phyloP scores from a whole-genome alignment of 2,329 filamentous ascomycete genomes.

The Xylaria sp. region DNA sequence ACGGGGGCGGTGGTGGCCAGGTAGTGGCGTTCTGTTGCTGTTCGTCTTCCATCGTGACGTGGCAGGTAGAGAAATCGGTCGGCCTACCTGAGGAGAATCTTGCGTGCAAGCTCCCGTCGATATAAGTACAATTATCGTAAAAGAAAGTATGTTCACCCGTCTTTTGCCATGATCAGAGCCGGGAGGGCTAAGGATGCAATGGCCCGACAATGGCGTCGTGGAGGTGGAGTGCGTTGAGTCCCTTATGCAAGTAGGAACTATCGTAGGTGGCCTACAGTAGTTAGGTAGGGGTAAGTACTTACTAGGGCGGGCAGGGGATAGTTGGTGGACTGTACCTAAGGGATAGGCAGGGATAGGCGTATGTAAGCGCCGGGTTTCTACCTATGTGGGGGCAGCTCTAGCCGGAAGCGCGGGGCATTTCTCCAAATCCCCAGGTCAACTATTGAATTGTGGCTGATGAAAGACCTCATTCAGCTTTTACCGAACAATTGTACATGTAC shows the following conservation, averaged over 20 bases:
- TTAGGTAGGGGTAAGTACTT: neutral
- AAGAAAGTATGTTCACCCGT: constrained; percentile 2
- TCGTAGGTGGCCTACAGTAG: neutral
- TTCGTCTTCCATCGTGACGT: constrained; percentile 47
- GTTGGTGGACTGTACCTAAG: neutral
- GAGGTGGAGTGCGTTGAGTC: neutral
- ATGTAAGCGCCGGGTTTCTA: neutral
- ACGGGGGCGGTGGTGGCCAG: constrained; percentile 88
- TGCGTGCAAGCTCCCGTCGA: neutral
- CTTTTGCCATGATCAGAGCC: constrained; percentile 10
- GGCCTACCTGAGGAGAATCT: neutral
- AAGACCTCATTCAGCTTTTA: constrained; percentile 22
- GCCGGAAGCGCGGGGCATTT: constrained; percentile 34
- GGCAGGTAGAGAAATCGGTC: neutral
- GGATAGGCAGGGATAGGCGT: no score
- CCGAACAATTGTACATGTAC: constrained; percentile 8
- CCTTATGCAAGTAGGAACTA: neutral
- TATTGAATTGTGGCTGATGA: constrained; percentile 29
- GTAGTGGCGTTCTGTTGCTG: constrained; percentile 65
- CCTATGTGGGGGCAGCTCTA: constrained; percentile 12
- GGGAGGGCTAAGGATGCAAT: neutral
- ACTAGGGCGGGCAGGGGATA: neutral
- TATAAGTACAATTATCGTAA: neutral
- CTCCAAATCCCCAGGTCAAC: constrained; percentile 32
- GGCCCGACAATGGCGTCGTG: constrained; percentile 7